Evolutionary conservation across 2,329 filamentous ascomycete species (phyloP), one percentile per base, ranked within the genome.

Genomic region (Corniculantispora saksenae): DNA sequence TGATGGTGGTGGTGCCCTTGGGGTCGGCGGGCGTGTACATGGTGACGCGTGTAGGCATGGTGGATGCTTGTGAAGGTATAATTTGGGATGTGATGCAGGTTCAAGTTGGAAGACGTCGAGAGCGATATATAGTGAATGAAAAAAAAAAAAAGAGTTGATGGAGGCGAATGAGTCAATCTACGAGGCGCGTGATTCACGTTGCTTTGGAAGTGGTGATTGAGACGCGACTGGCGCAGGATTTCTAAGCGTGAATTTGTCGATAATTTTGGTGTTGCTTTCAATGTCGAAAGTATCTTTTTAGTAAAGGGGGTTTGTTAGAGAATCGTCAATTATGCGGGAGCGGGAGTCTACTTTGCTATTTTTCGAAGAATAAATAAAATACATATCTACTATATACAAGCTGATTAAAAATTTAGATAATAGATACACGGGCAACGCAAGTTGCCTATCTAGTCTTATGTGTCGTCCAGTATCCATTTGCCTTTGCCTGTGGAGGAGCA

Each of bases 221-320:
- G 54, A 64, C 54, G 54, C 61, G 61, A 7, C 45, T 23, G 35
- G 3, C 13, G 10, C 27, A 21, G 43, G 61, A 64, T 64, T 64
- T 51, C 61, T 53, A 58, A 64, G 61, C 61, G 54, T 64, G 61
- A 64, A 64, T 58, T 58, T 50, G 43, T 32, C 19, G n/a, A 1
- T 21, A n/a, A 15, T 53, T 51, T 63, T 64, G 61, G 61, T 64
- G 61, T 64, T 64, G 61, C 61, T 64, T 58, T 64, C 47, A 25
- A 64, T 64, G 54, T 64, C 32, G 43, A 32, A 43, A 32, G 57
- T 25, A 21, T n/a, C 2, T 25, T 48, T 45, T n/a, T 35, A 17
- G 21, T 17, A 9, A n/a, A 32, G 32, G 12, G 32, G 17, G 51
- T 54, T 32, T 32, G 32, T 10, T 32, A 10, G 32, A 32, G 32